Conservation (phyloP, 352 stramenopile species). For the Globisporangium polare region DNA sequence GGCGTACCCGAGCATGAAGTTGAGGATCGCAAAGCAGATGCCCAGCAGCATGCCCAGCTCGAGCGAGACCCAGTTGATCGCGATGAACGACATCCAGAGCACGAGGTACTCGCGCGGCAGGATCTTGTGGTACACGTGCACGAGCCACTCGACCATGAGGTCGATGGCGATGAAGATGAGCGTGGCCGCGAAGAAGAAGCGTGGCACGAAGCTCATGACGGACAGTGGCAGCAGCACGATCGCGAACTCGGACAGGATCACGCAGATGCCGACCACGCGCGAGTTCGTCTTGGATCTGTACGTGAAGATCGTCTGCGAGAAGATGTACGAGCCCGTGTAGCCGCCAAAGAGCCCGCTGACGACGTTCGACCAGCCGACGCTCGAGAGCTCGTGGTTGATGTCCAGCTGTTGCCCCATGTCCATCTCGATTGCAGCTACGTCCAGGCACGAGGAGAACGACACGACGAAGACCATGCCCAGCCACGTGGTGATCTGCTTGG, state of each 20-base stretch:
- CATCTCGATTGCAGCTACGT: constrained; percentile 97
- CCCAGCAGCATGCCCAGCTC: constrained; percentile 94
- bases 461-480: constrained; percentile 97
- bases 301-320: constrained; percentile 98
- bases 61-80: constrained; percentile 94
- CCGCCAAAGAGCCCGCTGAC: constrained; percentile 93
- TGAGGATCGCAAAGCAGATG: constrained; percentile 86
- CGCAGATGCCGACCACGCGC: constrained; percentile 87
- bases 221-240: constrained; percentile 90
- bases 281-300: constrained; percentile 91
- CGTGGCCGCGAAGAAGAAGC: constrained; percentile 97
- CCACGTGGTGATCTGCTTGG: constrained; percentile 88
- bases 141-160: constrained; percentile 97
- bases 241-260: constrained; percentile 86
- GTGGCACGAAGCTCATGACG: constrained; percentile 94
- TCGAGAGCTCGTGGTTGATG: constrained; percentile 93
- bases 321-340: constrained; percentile 99
- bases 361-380: constrained; percentile 96
- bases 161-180: constrained; percentile 97
- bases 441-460: constrained; percentile 95
- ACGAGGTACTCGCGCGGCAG: constrained; percentile 91
- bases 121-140: constrained; percentile 81
- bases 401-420: constrained; percentile 93
- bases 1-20: constrained; percentile 80
- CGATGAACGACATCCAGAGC: constrained; percentile 90